Base-by-base conservation (phyloP, 768 basidiomycete genomes). In the Cubamyces sp. region DNA sequence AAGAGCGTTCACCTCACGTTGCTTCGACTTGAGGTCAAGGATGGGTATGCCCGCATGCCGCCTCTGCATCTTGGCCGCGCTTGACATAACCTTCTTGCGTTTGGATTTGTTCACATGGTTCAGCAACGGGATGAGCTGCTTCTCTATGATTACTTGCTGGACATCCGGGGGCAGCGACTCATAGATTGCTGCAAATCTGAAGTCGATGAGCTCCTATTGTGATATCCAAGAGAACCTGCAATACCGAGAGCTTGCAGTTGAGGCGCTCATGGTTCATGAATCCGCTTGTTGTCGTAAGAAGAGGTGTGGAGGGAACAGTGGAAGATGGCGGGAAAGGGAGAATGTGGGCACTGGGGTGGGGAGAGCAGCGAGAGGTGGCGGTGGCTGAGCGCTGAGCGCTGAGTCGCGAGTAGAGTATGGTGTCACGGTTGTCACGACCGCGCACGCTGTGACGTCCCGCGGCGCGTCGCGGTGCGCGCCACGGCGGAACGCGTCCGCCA, bases 1-100 rank as follows among this genome's bases (percentile, higher is more conserved):
- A 45, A 90, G 75, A 0, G 69, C 67, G 28, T 78, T 76, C 62
- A 90, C 74, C 72, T 90, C 86, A 28, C 74, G 74, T 68, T 80
- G 82, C 73, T 87, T 88, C 1, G 75, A 75, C 40, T 76, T 77
- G 41, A 86, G 68, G 73, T 87, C 78, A 25, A 90, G 73, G 0
- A 71, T 64, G 0, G 88, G 87, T 42, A 83, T 78, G 26, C 61
- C 68, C 4, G 73, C 69, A 64, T 79, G 76, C 43, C 71, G 74
- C 11, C 60, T 70, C 53, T 81, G 77, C 47, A 82, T 68, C 16
- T 75, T 72, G n/a, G 71, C 66, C 3, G 81, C 82, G 5, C 80
- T 75, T 0, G 73, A 68, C 25, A 81, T 25, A 5, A 79, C 75
- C 66, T 76, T 77, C 42, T 75, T 74, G 15, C 76, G 71, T 14